Base-by-base conservation (phyloP, 1,284 basidiomycete species). In the Trichosporon inkin region DNA sequence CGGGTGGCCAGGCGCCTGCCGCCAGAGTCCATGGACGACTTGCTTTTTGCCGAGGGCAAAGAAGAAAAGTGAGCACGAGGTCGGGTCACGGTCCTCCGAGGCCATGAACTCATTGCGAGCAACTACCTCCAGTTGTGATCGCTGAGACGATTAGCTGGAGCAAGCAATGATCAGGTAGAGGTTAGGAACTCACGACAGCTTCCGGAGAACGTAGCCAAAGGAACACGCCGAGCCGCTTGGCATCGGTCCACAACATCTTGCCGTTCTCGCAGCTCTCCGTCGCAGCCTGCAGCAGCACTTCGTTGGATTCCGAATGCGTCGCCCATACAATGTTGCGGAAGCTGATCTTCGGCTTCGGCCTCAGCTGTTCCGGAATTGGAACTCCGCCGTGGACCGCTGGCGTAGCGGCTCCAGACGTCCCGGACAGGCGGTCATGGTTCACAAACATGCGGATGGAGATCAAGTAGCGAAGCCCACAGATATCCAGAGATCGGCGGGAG, bases 251-350 rank as follows among this genome's bases (percentile, higher is more conserved):
- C 44, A 84, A 77, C 84, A 97, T 88, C 78, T 90, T 94, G 1
- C 86, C 86, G 60, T 74, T 69, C 20, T 82, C 82, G 67, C 89
- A 92, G 6, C 89, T 86, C 10, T 84, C 77, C 3, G 83, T 83
- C 0, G 90, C 88, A 2, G 86, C 85, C 22, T 83, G 81, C 36
- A 97, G 75, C 13, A 98, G 78, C 38, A 95, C 77, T 20, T 89
- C 90, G 70, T 98, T 92, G 68, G 86, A 90, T 74, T 95, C 89
- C 72, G 92, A 96, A 71, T 95, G 89, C 69, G 88, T 92, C 0
- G 93, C 94, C 92, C 93, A 98, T 10, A 95, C 83, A 79, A 94
- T 90, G 73, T 97, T 94, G 38, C 92, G 85, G 74, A 90, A 94
- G 19, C 90, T 62, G 49, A 64, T 64, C 13, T 47, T 47, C 1